Conservation (phyloP, 129 eudicot genomes). For the Oenanthe sinensis region DNA sequence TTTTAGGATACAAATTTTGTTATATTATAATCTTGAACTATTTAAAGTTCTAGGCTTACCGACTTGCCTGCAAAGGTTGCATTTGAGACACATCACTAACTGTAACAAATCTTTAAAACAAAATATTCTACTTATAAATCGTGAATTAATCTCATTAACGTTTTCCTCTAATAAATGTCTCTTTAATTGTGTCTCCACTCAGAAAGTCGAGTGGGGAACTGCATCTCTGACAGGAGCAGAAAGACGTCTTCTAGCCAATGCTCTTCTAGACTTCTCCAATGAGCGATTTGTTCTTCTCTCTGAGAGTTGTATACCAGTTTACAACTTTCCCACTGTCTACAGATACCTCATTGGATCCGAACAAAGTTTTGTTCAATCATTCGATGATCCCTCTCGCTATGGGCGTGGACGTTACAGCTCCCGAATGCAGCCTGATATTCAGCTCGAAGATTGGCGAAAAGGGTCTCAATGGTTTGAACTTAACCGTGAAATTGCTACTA, state of each 20-base stretch:
- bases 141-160: too few species aligned
- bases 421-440: constrained; percentile 51
- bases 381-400: constrained; percentile 57
- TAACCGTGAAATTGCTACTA: constrained; percentile 42
- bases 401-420: constrained; percentile 75
- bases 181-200: not conserved
- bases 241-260: constrained; percentile 61
- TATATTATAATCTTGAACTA: too few species aligned
- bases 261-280: constrained; percentile 75
- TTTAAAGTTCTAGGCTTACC: not conserved
- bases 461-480: constrained; percentile 93
- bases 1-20: not conserved
- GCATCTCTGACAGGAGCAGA: constrained; percentile 73
- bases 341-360: constrained; percentile 42
- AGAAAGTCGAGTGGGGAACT: constrained; percentile 67
- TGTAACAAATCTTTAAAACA: not conserved
- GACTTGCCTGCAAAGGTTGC: too few species aligned
- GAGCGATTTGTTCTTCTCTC: constrained; percentile 77
- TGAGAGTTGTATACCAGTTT: constrained; percentile 79
- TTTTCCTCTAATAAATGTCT: too few species aligned
- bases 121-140: too few species aligned
- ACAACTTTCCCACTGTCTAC: constrained; percentile 60
- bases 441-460: constrained; percentile 63
- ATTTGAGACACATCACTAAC: not conserved
- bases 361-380: constrained; percentile 57